A percentile compares a stretch with the other conserved stretches of the same genome.
Evolutionary conservation across 345 rosid genomes (phyloP).

Genomic region (Lepidium sativum): DNA sequence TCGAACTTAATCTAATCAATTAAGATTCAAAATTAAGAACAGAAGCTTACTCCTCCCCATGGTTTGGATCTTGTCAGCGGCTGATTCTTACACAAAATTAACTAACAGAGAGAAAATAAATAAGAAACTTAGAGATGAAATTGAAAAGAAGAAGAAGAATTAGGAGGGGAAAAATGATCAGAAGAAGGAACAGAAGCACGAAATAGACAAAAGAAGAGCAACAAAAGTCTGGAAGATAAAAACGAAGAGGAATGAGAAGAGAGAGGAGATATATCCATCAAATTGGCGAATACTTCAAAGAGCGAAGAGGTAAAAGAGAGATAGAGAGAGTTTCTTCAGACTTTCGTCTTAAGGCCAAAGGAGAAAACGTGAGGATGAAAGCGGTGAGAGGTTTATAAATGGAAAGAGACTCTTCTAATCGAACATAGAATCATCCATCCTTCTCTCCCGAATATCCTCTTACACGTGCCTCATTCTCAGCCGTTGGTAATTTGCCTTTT

Average conservation of each 20-base stretch:
- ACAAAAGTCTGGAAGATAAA: constrained; percentile 2
- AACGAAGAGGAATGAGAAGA: constrained; percentile 18
- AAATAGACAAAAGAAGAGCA: constrained; percentile 16
- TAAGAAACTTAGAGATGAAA: constrained; percentile 34
- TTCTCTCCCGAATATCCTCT: constrained; percentile 18
- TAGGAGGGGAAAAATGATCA: no score
- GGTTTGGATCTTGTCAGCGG: not conserved
- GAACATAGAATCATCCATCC: no score
- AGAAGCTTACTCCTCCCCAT: constrained; percentile 74
- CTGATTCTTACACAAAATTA: constrained; percentile 5
- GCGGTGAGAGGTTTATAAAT: no score
- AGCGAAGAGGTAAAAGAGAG: no score
- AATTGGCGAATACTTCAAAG: no score
- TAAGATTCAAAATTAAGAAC: not conserved
- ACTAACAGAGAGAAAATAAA: not conserved
- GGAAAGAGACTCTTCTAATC: no score
- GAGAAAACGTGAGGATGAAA: constrained; percentile 19
- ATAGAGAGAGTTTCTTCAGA: constrained; percentile 1
- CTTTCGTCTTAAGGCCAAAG: constrained; percentile 6
- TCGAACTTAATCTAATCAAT: not conserved
- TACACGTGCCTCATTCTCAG: not conserved
- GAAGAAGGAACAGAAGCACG: constrained; percentile 18
- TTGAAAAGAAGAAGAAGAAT: constrained; percentile 27
- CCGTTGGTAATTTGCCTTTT: not conserved
- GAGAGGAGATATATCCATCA: constrained; percentile 58